Evolutionary conservation across 805 yeast genomes (phyloP), one percentile per base, ranked within the genome.

Genomic region (Saturnispora bothae): DNA sequence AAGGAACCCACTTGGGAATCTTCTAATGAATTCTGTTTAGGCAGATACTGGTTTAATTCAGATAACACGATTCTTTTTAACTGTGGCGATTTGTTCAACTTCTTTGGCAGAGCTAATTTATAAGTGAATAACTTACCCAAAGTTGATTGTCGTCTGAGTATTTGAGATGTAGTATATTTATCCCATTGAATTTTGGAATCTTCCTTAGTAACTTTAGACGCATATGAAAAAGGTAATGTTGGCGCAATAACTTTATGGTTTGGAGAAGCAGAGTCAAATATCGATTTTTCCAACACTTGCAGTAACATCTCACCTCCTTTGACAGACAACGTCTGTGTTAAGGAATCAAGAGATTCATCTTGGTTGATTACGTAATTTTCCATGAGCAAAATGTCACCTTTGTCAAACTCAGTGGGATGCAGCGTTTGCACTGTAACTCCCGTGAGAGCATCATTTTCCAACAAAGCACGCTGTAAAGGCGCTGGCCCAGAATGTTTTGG

Each of bases 391-490:
- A 89, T 70, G 2, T 66, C 63, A 1, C 98, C 98, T 25, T 63
- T 65, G 49, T 92, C 98, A 51, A 92, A 92, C 52, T 76, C 69
- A 1, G 80, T 68, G 0, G 96, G 96, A 52, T 92, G 95, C 18
- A 92, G 59, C 0, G 95, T 83, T 55, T 92, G 98, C 0, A 92
- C 71, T 0, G 96, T 73, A 14, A 85, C 94, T 0, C 97, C 98
- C 0, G 96, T 80, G 14, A 34, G 42, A 0, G 44, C 26, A 46
- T 80, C 86, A 29, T 66, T 66, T 42, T 81, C 73, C 49, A 88
- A 54, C 10, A 92, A 57, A 0, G 96, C 77, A 43, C 74, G 68
- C 44, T 89, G 97, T 4, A 92, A 60, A 0, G 98, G 98, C 1
- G 96, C 80, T 0, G 96, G 78, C 1, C 98, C 98, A 3, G 85